A percentile compares a stretch with the other conserved stretches of the same genome.
phyloP scores from a whole-genome alignment of 352 stramenopile genomes.

The Phytopythium montanum region DNA sequence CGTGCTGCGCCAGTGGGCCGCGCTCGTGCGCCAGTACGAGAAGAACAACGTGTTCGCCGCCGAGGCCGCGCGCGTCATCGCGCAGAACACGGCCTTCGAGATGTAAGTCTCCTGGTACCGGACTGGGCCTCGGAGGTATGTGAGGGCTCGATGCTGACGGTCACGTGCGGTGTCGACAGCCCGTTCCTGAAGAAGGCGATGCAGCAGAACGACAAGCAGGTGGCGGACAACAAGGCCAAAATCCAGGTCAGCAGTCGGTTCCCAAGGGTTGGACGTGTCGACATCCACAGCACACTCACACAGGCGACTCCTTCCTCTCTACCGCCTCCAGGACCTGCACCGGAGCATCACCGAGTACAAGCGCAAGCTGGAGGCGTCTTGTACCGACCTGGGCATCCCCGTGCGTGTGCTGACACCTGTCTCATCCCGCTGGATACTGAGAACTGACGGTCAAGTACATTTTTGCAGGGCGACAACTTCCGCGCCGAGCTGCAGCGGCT shows the following conservation, averaged over 20 bases:
- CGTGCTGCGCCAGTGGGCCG: constrained; percentile 64
- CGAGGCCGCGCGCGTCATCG: constrained; percentile 65
- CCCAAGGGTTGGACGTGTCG: neutral
- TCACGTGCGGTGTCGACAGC: constrained; percentile 26
- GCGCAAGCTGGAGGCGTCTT: constrained; percentile 53
- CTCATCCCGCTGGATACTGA: neutral
- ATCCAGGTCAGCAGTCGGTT: constrained; percentile 30
- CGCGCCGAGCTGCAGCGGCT: constrained; percentile 59
- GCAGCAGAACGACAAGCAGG: constrained; percentile 78
- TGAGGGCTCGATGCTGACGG: neutral
- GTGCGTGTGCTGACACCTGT: constrained; percentile 12
- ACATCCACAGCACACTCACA: no score
- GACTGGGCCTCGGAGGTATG: no score
- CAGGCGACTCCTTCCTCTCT: neutral
- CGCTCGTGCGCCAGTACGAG: constrained; percentile 68
- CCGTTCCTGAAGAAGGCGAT: constrained; percentile 76
- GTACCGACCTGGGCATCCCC: constrained; percentile 56
- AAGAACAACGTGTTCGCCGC: constrained; percentile 77
- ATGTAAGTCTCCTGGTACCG: constrained; percentile 30
- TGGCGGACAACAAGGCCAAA: constrained; percentile 79
- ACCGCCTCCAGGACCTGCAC: constrained; percentile 42
- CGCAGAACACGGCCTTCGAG: constrained; percentile 75
- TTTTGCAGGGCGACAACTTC: constrained; percentile 44
- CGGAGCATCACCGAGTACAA: constrained; percentile 77
- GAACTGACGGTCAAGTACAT: neutral